Conservation (phyloP, 1,139 yeast species). For the Nakaseomyces kungkrabaensis region DNA sequence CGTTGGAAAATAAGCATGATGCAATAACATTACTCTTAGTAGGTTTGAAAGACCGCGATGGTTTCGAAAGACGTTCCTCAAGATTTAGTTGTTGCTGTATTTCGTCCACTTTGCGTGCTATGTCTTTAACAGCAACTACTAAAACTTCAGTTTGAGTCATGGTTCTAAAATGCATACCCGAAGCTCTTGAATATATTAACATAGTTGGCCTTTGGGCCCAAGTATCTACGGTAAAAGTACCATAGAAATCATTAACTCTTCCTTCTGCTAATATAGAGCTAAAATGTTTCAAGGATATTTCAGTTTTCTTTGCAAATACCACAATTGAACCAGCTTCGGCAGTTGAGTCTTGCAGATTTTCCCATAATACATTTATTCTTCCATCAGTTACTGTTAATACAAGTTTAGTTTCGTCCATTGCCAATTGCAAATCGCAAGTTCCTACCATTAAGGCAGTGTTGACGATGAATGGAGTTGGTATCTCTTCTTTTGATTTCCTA, state of each 20-base stretch:
- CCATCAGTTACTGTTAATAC: conserved; percentile 23
- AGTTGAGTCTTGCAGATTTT: conserved; percentile 16
- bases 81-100: conserved; percentile 8
- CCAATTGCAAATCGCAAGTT: conserved; percentile 17
- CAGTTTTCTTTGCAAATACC: conserved; percentile 16
- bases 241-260: conserved; percentile 14
- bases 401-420: conserved; percentile 22
- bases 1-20: conserved; percentile 14
- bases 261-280: conserved; percentile 15
- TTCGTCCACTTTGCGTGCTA: conserved; percentile 7
- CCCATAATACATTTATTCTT: conserved; percentile 20
- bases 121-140: conserved; percentile 12
- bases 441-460: conserved; percentile 16
- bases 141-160: conserved; percentile 16
- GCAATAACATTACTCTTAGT: conserved; percentile 9
- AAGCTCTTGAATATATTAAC: conserved; percentile 13
- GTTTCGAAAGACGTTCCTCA: not conserved
- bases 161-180: conserved; percentile 16
- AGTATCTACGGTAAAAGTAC: conserved; percentile 15
- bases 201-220: conserved; percentile 12
- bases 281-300: conserved; percentile 14
- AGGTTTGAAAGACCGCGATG: not conserved
- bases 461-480: conserved; percentile 12
- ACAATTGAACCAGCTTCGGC: conserved; percentile 19
- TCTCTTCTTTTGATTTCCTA: not conserved